These are phyloP conservation scores for Stachybotrys chartarum DNA, from an alignment of 2,329 filamentous ascomycete genomes.

Conservation along the genomic window DNA sequence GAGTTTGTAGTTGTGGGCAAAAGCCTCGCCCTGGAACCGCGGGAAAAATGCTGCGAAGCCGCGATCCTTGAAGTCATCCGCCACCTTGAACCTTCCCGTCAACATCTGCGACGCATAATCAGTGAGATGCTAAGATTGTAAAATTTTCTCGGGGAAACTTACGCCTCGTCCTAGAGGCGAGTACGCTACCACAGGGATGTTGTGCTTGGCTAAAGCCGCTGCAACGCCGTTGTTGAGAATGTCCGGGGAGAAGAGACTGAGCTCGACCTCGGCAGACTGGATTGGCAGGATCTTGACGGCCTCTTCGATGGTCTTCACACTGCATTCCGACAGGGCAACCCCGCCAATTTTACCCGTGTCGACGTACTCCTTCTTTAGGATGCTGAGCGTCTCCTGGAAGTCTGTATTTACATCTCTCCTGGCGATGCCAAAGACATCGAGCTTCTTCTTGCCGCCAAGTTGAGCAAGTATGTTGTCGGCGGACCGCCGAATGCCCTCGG, in stretches of 20 bases:
- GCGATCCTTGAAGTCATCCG: slow-evolving; percentile 12
- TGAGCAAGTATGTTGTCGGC: slow-evolving; percentile 48
- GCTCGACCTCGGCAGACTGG: slow-evolving; percentile 44
- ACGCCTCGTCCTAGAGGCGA: slow-evolving; percentile 58
- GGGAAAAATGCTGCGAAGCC: slow-evolving; percentile 30
- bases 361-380: slow-evolving; percentile 39
- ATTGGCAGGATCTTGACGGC: slow-evolving; percentile 37
- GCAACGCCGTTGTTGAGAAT: slow-evolving; percentile 44
- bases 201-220: slow-evolving; percentile 50
- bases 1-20: slow-evolving; percentile 57
- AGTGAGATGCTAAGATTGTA: slow-evolving; percentile 2
- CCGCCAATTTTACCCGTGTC: slow-evolving; percentile 43
- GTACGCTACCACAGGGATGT: slow-evolving; percentile 66
- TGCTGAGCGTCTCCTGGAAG: slow-evolving; percentile 34
- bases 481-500: slow-evolving; percentile 46
- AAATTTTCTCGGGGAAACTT: slow-evolving; percentile 9
- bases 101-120: slow-evolving; percentile 16
- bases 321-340: slow-evolving; percentile 45
- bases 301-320: slow-evolving; percentile 39
- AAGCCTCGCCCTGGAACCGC: slow-evolving; percentile 55
- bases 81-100: slow-evolving; percentile 16
- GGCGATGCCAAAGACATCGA: slow-evolving; percentile 55
- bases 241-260: slow-evolving; percentile 42
- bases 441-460: slow-evolving; percentile 47
- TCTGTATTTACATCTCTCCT: slow-evolving; percentile 45